Percentiles rank a stretch among this genome's conserved stretches.
Conservation (phyloP, 2,329 filamentous ascomycete species). For the Metarhizium robertsii region DNA sequence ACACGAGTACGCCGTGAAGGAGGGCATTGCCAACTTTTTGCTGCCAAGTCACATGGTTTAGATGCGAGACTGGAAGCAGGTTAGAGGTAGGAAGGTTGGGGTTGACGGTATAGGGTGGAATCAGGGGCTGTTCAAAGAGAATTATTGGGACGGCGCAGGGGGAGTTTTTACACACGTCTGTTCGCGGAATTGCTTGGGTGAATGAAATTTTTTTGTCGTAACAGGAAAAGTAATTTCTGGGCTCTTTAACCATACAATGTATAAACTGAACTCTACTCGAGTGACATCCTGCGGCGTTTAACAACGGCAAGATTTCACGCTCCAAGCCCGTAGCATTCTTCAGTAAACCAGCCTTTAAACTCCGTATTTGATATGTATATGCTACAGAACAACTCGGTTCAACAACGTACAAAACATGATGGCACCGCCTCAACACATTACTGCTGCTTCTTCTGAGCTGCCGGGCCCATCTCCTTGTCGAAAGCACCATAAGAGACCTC, state of each 20-base stretch:
- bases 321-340: neutral
- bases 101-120: neutral
- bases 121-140: neutral
- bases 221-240: neutral
- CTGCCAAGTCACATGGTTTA: conserved; percentile 79
- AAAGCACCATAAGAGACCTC: conserved; percentile 92
- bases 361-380: conserved; percentile 10
- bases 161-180: neutral
- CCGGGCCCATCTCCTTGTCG: conserved; percentile 90
- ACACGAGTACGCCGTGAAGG: conserved; percentile 88
- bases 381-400: conserved; percentile 6
- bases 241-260: neutral
- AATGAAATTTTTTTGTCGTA: neutral
- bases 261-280: neutral
- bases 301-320: neutral
- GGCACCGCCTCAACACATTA: conserved; percentile 10
- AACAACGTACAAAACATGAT: neutral
- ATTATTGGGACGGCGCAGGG: neutral
- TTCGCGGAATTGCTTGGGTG: neutral
- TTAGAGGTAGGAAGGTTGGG: neutral
- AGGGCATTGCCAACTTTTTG: conserved; percentile 94
- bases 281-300: neutral
- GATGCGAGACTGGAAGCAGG: neutral
- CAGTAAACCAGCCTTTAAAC: conserved; percentile 7
- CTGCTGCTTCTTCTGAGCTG: conserved; percentile 68